Evolutionary conservation across 345 rosid genomes (phyloP).

Genomic region (Luvunga scandens): DNA sequence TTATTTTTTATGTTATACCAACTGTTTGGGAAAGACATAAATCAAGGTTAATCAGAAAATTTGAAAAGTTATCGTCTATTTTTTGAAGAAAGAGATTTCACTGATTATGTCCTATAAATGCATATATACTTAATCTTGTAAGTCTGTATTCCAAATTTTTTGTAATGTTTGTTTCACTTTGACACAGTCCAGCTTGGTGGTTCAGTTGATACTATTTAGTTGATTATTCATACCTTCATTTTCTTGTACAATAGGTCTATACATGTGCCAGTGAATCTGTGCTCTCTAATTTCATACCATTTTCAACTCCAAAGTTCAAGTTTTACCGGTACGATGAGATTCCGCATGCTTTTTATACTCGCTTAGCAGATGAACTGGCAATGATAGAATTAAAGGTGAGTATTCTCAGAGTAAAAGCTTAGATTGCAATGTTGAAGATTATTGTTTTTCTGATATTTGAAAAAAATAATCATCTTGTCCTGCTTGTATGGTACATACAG

Average conservation of each 20-base stretch:
- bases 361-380: slow-evolving; percentile 28
- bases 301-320: slow-evolving; percentile 58
- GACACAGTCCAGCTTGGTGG: not conserved
- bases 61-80: too few relatives aligned
- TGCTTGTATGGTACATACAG: not conserved
- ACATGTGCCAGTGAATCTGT: slow-evolving; percentile 63
- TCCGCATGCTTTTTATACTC: slow-evolving; percentile 23
- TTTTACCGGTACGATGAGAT: slow-evolving; percentile 35
- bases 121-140: too few relatives aligned
- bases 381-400: slow-evolving; percentile 47
- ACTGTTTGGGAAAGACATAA: too few relatives aligned
- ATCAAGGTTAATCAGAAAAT: too few relatives aligned
- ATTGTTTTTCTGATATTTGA: not conserved
- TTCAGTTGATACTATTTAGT: slow-evolving; percentile 6
- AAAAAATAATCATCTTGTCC: not conserved
- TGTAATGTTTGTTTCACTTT: too few relatives aligned
- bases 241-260: slow-evolving; percentile 52
- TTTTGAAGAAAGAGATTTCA: too few relatives aligned
- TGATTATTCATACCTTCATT: not conserved
- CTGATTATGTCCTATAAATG: too few relatives aligned
- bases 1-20: not conserved
- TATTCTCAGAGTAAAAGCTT: not conserved
- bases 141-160: too few relatives aligned
- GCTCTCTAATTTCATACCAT: slow-evolving; percentile 57
- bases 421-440: not conserved